Conservation (phyloP, 345 rosid genomes). For the Corchorus capsularis region DNA sequence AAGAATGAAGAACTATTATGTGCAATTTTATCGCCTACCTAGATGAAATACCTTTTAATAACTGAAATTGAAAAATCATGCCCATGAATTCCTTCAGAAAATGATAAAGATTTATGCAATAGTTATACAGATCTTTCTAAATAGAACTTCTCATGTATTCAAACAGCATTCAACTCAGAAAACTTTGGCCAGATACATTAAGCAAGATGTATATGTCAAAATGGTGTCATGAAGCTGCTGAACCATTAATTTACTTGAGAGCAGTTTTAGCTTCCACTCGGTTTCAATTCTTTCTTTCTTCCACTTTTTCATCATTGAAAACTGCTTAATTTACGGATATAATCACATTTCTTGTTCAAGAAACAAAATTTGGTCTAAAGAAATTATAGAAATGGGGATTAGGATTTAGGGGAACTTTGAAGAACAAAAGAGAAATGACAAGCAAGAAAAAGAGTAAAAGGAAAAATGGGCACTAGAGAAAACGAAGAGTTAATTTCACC, state of each 20-base stretch:
- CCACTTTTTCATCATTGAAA: not conserved
- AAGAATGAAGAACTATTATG: not conserved
- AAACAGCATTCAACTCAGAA: not conserved
- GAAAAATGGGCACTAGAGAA: conserved; percentile 19
- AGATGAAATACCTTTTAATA: not conserved
- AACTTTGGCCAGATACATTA: not conserved
- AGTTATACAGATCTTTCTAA: not conserved
- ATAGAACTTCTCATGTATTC: not conserved
- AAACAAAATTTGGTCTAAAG: not conserved
- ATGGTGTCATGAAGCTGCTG: not conserved
- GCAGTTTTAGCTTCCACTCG: not conserved
- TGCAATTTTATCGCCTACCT: not conserved
- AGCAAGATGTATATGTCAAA: not conserved
- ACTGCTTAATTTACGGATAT: not conserved
- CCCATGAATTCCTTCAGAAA: not conserved
- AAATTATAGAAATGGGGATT: not conserved
- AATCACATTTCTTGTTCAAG: not conserved
- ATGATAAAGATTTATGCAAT: not conserved
- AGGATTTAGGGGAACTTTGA: not conserved
- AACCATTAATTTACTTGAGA: not conserved
- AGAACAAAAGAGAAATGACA: not conserved
- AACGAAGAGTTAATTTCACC: conserved; percentile 21
- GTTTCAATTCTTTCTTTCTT: not conserved
- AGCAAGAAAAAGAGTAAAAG: not conserved
- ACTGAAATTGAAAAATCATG: not conserved